These are phyloP conservation scores for Thozetella sp. DNA, from an alignment of 495 filamentous ascomycete genomes.

Conservation along the genomic window DNA sequence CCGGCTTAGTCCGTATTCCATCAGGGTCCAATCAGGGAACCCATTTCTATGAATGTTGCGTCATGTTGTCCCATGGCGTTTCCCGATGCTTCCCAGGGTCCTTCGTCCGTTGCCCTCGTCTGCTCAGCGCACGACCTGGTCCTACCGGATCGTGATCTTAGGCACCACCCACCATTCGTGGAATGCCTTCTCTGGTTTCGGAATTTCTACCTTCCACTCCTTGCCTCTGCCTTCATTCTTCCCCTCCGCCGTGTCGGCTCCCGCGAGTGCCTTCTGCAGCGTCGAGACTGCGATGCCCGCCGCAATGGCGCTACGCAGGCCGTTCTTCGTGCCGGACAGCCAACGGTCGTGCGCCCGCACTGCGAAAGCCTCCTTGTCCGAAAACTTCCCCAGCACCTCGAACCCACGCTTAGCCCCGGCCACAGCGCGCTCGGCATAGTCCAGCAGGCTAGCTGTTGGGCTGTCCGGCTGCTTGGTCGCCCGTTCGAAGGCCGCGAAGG, in stretches of 20 bases:
- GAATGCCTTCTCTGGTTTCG: conserved; percentile 56
- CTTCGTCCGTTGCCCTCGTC: too few relatives aligned
- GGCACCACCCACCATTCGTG: conserved; percentile 83
- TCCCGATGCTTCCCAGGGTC: too few relatives aligned
- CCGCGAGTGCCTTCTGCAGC: conserved; percentile 48
- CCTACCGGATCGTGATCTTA: conserved; percentile 41
- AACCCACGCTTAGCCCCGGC: conserved; percentile 65
- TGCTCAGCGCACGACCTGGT: background rate
- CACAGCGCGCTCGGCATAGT: conserved; percentile 61
- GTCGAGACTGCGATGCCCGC: conserved; percentile 63
- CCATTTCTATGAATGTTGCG: too few relatives aligned
- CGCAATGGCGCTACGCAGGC: conserved; percentile 66
- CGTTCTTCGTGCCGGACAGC: conserved; percentile 57
- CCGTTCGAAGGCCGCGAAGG: conserved; percentile 59
- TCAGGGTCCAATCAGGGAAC: too few relatives aligned
- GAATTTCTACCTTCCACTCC: conserved; percentile 55
- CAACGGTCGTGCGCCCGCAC: conserved; percentile 58
- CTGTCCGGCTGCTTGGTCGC: conserved; percentile 37
- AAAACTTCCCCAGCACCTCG: conserved; percentile 57
- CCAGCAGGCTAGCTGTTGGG: conserved; percentile 47
- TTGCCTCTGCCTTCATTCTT: conserved; percentile 39
- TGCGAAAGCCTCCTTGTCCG: conserved; percentile 44
- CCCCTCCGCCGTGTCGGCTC: conserved; percentile 13
- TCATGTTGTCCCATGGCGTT: too few relatives aligned
- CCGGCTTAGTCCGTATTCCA: too few relatives aligned